Evolutionary conservation across 139 green algal species (phyloP).

Genomic region (Micromonas pusilla): DNA sequence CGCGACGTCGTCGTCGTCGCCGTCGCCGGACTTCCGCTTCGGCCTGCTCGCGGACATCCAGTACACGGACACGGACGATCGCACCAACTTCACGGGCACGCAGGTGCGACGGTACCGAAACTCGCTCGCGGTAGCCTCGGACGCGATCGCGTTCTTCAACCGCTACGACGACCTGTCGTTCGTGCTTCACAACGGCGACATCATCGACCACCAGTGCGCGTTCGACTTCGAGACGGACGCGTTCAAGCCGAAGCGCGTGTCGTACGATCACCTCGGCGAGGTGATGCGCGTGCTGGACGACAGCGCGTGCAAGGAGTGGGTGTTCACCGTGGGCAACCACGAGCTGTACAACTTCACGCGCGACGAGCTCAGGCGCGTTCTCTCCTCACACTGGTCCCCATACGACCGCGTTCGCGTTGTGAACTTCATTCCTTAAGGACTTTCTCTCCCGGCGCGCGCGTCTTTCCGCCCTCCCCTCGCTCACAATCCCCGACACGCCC

Average conservation of each 20-base stretch:
- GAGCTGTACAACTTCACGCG: constrained; percentile 31
- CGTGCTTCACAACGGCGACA: constrained; percentile 25
- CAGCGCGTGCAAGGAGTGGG: neutral
- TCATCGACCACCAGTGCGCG: constrained; percentile 29
- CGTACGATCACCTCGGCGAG: neutral
- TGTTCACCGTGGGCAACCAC: constrained; percentile 30
- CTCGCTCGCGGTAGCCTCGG: constrained; percentile 3
- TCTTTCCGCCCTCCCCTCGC: too few relatives aligned
- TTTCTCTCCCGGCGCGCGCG: too few relatives aligned
- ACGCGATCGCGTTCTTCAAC: constrained; percentile 23
- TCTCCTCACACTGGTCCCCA: too few relatives aligned
- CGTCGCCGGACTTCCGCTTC: constrained; percentile 5
- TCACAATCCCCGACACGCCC: too few relatives aligned
- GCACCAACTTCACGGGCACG: constrained; percentile 19
- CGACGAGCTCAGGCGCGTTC: constrained; percentile 4
- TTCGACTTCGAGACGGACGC: constrained; percentile 16
- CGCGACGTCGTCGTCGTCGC: constrained; percentile 1
- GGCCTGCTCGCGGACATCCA: constrained; percentile 24
- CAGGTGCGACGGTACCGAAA: constrained; percentile 13
- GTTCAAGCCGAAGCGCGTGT: neutral
- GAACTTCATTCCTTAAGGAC: too few relatives aligned
- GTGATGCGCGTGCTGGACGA: constrained; percentile 17
- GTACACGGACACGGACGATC: constrained; percentile 11
- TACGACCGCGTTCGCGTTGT: too few relatives aligned
- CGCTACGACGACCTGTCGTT: neutral